These are phyloP conservation scores for Talaromyces piceae DNA, from an alignment of 2,329 filamentous ascomycete genomes.

Conservation along the genomic window DNA sequence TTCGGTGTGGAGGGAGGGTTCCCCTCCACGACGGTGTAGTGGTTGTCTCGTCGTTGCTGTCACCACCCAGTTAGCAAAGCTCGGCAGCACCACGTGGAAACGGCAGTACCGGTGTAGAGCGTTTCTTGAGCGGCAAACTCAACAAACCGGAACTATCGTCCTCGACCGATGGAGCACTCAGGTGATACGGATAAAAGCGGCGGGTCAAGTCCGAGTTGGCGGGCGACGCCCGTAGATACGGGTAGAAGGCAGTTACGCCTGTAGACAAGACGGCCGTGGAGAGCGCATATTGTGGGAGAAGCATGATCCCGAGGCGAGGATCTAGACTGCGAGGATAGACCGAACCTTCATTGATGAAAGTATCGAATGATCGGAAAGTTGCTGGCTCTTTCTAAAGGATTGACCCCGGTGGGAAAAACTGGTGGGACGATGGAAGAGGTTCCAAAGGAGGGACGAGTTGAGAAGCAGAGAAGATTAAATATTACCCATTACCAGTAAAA, in stretches of 20 bases:
- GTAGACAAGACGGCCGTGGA: constrained; percentile 24
- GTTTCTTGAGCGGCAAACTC: constrained; percentile 32
- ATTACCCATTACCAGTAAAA: constrained; percentile 2
- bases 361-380: neutral
- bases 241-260: constrained; percentile 37
- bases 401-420: neutral
- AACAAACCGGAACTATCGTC: constrained; percentile 11
- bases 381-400: neutral
- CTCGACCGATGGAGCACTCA: constrained; percentile 16
- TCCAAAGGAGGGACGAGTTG: neutral
- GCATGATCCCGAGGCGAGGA: constrained; percentile 25
- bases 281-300: constrained; percentile 30
- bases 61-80: neutral
- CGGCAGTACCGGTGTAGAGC: constrained; percentile 17
- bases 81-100: neutral
- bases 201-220: constrained; percentile 15
- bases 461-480: neutral
- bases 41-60: constrained; percentile 39
- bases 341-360: constrained; percentile 24
- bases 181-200: constrained; percentile 28
- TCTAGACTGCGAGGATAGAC: constrained; percentile 3
- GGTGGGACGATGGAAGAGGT: neutral
- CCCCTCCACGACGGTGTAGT: constrained; percentile 39
- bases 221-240: constrained; percentile 24
- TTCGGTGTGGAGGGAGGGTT: constrained; percentile 35